A percentile compares a stretch with the other conserved stretches of the same genome.
Evolutionary conservation across 176 grass and related monocot genomes (phyloP).

Genomic region (Musa beccarii): DNA sequence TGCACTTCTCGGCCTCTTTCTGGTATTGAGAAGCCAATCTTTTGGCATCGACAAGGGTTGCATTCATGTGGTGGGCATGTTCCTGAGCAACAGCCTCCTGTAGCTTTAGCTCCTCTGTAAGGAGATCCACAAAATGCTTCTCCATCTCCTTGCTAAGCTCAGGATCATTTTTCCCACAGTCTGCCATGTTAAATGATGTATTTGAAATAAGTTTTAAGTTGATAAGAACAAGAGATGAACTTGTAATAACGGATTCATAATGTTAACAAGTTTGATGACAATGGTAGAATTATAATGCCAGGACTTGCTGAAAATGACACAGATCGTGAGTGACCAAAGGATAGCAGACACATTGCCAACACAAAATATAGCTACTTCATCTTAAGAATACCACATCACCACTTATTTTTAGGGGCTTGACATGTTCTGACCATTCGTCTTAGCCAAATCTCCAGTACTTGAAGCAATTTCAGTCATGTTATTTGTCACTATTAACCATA

Average conservation of each 20-base stretch:
- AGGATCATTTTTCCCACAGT: constrained; percentile 78
- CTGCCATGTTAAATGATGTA: constrained; percentile 27
- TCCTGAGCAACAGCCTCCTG: constrained; percentile 78
- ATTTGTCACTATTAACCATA: too few species aligned
- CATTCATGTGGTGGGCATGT: constrained; percentile 73
- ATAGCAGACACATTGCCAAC: too few species aligned
- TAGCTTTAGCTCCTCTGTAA: constrained; percentile 88
- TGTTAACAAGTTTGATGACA: background rate
- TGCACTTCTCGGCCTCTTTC: constrained; percentile 77
- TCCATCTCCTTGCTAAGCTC: constrained; percentile 75
- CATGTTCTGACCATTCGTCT: too few species aligned
- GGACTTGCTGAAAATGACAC: too few species aligned
- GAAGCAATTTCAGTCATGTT: too few species aligned
- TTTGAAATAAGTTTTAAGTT: background rate
- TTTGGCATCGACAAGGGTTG: constrained; percentile 66
- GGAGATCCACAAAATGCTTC: constrained; percentile 74
- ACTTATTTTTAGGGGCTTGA: too few species aligned
- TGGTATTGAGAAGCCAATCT: constrained; percentile 82
- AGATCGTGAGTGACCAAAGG: too few species aligned
- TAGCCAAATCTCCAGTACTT: too few species aligned
- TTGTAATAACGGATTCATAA: background rate
- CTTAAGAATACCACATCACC: too few species aligned
- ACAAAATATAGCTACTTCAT: too few species aligned
- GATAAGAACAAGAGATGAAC: background rate
- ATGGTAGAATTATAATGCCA: background rate